phyloP scores from a whole-genome alignment of 1,284 basidiomycete species.

The Xerocomus cyaneibrunnescens region DNA sequence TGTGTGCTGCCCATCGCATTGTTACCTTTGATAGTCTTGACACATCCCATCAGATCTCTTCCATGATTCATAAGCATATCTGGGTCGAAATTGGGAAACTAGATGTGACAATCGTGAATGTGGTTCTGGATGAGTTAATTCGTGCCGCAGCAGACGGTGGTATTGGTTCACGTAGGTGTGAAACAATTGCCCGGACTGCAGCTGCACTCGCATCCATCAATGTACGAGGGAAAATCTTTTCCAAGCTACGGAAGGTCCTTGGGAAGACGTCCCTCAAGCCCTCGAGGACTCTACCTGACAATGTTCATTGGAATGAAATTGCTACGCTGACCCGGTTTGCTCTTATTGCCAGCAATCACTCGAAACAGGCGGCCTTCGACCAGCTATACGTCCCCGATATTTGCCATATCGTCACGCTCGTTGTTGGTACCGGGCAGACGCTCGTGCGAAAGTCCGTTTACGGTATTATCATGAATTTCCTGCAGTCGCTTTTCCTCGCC shows the following conservation, averaged over 20 bases:
- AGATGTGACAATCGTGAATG: constrained; percentile 65
- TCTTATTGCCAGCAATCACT: constrained; percentile 69
- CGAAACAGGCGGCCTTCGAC: constrained; percentile 59
- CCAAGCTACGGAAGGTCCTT: constrained; percentile 77
- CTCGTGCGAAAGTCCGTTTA: constrained; percentile 79
- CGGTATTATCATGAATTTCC: constrained; percentile 76
- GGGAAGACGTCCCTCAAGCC: constrained; percentile 69
- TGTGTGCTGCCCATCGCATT: constrained; percentile 33
- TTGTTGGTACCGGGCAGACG: constrained; percentile 71
- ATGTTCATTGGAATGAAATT: constrained; percentile 82
- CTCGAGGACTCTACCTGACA: constrained; percentile 62
- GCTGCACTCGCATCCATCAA: constrained; percentile 74
- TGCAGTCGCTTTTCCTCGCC: constrained; percentile 70
- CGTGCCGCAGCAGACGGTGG: constrained; percentile 80
- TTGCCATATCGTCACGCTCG: constrained; percentile 72
- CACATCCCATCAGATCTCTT: constrained; percentile 52
- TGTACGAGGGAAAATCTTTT: constrained; percentile 74
- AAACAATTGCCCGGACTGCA: constrained; percentile 73
- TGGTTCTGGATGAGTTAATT: constrained; percentile 76
- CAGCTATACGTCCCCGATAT: constrained; percentile 84
- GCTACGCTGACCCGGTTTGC: constrained; percentile 74
- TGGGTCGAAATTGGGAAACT: constrained; percentile 75
- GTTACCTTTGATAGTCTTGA: constrained; percentile 8
- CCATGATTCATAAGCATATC: constrained; percentile 67
- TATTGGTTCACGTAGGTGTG: constrained; percentile 70